Conservation (phyloP, 495 filamentous ascomycete species). For the Hypoxylon fragiforme region DNA sequence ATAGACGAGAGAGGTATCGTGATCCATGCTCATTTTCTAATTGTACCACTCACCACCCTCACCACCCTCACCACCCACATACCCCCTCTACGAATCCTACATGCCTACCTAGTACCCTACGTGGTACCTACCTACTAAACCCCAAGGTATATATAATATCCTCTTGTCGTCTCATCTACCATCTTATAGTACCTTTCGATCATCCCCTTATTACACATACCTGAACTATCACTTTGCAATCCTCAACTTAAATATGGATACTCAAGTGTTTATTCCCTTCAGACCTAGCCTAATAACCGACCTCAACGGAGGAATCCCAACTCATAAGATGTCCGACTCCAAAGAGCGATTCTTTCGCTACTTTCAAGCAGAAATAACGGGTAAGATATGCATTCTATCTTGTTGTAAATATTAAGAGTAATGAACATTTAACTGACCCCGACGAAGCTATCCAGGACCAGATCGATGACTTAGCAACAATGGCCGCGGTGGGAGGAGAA, state of each 20-base stretch:
- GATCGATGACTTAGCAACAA: slow-evolving; percentile 41
- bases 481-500: slow-evolving; percentile 46
- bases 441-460: slow-evolving; percentile 46
- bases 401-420: too few species aligned
- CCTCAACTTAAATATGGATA: slow-evolving; percentile 18
- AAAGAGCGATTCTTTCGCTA: slow-evolving; percentile 80
- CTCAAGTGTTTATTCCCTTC: slow-evolving; percentile 38
- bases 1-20: slow-evolving; percentile 8
- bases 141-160: too few species aligned
- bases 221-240: neutral
- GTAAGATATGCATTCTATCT: slow-evolving; percentile 47
- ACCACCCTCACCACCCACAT: neutral
- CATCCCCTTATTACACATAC: neutral
- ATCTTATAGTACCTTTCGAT: too few species aligned
- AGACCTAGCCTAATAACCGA: slow-evolving; percentile 6
- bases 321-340: slow-evolving; percentile 43
- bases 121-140: too few species aligned
- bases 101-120: neutral
- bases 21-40: slow-evolving; percentile 4
- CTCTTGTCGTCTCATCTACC: too few species aligned
- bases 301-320: slow-evolving; percentile 3
- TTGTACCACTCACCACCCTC: slow-evolving; percentile 1
- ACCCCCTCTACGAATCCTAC: neutral
- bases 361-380: slow-evolving; percentile 72
- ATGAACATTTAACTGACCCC: too few species aligned